Percentiles rank a stretch among this genome's conserved stretches.
phyloP scores from a whole-genome alignment of 2,329 filamentous ascomycete genomes.

The Rachicladosporium sp. region DNA sequence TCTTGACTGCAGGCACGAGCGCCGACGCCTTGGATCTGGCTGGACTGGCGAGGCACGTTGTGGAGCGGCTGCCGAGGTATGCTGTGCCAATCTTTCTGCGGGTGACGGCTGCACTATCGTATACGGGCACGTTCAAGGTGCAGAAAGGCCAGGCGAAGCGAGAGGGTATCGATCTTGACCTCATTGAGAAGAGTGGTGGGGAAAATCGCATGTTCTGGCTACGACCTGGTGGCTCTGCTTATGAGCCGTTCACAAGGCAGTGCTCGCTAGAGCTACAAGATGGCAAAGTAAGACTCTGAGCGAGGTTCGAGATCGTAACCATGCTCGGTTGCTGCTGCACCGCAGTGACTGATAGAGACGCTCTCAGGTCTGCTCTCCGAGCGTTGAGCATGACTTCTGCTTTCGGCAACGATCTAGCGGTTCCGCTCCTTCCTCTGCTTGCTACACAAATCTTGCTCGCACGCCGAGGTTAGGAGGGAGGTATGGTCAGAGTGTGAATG shows the following conservation, averaged over 20 bases:
- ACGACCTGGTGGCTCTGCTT: conserved; percentile 42
- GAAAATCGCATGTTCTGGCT: conserved; percentile 53
- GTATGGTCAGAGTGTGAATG: too few species aligned
- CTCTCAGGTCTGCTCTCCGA: too few species aligned
- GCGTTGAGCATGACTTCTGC: too few species aligned
- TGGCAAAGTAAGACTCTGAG: too few species aligned
- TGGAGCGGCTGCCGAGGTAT: conserved; percentile 52
- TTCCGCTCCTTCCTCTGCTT: too few species aligned
- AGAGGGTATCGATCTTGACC: conserved; percentile 57
- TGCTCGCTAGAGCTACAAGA: conserved; percentile 44
- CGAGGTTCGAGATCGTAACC: too few species aligned
- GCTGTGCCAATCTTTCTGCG: conserved; percentile 68
- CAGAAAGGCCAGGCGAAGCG: conserved; percentile 61
- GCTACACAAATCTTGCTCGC: too few species aligned
- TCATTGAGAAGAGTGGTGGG: conserved; percentile 35
- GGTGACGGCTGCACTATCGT: conserved; percentile 47
- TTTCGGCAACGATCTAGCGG: too few species aligned
- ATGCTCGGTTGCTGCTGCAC: too few species aligned
- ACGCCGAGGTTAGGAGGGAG: too few species aligned
- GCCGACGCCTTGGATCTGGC: conserved; percentile 36
- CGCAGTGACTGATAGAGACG: too few species aligned
- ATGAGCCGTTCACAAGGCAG: conserved; percentile 50
- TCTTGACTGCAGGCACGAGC: conserved; percentile 40
- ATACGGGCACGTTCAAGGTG: conserved; percentile 80
- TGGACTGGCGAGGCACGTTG: conserved; percentile 49